Evolutionary conservation across 1,284 basidiomycete species (phyloP).

Genomic region (Cryptococcus sp.): DNA sequence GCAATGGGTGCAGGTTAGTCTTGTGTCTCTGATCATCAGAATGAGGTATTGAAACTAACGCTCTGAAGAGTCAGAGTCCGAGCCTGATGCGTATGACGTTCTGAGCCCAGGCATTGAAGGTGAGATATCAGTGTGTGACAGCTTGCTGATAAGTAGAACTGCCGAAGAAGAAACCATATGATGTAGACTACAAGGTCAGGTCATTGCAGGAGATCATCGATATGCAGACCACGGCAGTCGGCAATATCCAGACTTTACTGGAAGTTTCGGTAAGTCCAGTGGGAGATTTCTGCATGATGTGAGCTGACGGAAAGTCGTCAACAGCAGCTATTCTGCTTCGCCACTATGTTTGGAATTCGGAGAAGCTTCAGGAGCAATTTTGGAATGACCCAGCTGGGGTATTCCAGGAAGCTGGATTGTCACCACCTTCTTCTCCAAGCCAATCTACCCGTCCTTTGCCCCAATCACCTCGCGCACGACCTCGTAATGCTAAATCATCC

Average conservation of each 20-base stretch:
- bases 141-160: slow-evolving; percentile 16
- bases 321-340: slow-evolving; percentile 76
- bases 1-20: slow-evolving; percentile 31
- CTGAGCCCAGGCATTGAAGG: slow-evolving; percentile 42
- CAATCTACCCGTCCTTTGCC: slow-evolving; percentile 33
- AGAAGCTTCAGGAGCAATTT: slow-evolving; percentile 89
- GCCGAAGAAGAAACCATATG: slow-evolving; percentile 45
- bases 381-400: slow-evolving; percentile 79
- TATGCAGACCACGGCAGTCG: slow-evolving; percentile 69
- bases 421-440: slow-evolving; percentile 42
- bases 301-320: slow-evolving; percentile 25
- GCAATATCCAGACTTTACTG: slow-evolving; percentile 78
- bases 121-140: slow-evolving; percentile 19
- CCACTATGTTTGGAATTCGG: slow-evolving; percentile 90
- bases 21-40: not conserved
- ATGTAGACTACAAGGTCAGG: slow-evolving; percentile 56
- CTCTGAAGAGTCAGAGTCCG: slow-evolving; percentile 33
- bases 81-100: slow-evolving; percentile 42
- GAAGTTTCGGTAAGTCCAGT: slow-evolving; percentile 68
- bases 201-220: slow-evolving; percentile 71
- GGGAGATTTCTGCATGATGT: not conserved
- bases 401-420: slow-evolving; percentile 65
- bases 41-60: not conserved
- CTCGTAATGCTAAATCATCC: slow-evolving; percentile 33
- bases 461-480: slow-evolving; percentile 30